A percentile compares a stretch with the other conserved stretches of the same genome.
phyloP scores from a whole-genome alignment of 2,329 filamentous ascomycete species.

The Exophiala xenobiotica region DNA sequence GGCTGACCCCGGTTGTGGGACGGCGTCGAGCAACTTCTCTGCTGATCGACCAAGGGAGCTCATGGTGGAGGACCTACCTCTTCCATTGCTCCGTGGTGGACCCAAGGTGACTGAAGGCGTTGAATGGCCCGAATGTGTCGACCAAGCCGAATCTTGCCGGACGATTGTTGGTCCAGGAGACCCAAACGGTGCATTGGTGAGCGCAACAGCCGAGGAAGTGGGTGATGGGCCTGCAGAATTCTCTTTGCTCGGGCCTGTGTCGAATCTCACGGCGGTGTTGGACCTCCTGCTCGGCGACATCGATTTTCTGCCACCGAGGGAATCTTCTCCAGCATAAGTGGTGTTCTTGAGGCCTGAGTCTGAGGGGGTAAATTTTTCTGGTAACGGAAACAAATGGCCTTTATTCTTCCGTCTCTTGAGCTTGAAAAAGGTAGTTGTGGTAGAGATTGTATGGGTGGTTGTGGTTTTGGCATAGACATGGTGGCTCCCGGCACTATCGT shows the following conservation, averaged over 20 bases:
- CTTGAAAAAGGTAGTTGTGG: conserved; percentile 74
- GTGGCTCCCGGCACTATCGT: conserved; percentile 73
- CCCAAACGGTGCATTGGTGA: conserved; percentile 49
- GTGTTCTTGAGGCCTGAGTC: conserved; percentile 40
- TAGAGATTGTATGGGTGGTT: conserved; percentile 64
- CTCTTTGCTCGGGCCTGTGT: conserved; percentile 15
- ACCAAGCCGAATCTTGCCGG: conserved; percentile 62
- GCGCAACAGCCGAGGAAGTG: conserved; percentile 53
- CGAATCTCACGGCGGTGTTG: conserved; percentile 27
- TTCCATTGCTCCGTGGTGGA: conserved; percentile 58
- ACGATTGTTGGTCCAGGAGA: conserved; percentile 48
- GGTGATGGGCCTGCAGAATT: conserved; percentile 48
- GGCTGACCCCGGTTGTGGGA: conserved; percentile 55
- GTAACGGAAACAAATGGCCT: conserved; percentile 81
- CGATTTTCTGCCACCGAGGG: conserved; percentile 39
- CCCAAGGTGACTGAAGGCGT: conserved; percentile 60
- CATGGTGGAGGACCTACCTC: conserved; percentile 85
- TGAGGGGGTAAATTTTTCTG: conserved; percentile 63
- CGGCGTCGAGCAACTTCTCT: conserved; percentile 58
- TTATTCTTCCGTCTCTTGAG: conserved; percentile 70
- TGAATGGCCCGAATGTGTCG: conserved; percentile 64
- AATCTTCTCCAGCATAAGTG: conserved; percentile 41
- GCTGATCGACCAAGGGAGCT: conserved; percentile 76
- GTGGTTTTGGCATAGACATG: conserved; percentile 59
- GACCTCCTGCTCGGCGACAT: conserved; percentile 30